phyloP scores from a whole-genome alignment of 345 rosid species.

The Pugionium dolabratum region DNA sequence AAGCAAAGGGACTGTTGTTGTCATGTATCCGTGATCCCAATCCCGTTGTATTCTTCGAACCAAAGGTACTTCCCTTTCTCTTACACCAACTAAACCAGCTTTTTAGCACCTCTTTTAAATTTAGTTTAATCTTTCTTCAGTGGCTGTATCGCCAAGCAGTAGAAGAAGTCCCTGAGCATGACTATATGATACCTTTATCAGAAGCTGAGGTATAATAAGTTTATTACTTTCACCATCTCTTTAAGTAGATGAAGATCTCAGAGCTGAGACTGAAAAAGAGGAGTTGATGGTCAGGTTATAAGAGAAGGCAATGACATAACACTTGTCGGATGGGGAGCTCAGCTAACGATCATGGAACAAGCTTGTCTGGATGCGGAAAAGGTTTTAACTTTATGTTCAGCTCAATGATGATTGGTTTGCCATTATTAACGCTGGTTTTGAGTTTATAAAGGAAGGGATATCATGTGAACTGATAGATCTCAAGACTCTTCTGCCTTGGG shows the following conservation, averaged over 20 bases:
- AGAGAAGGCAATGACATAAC: constrained; percentile 86
- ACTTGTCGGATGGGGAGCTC: constrained; percentile 96
- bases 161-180: constrained; percentile 87
- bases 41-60: constrained; percentile 87
- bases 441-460: constrained; percentile 67
- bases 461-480: constrained; percentile 89
- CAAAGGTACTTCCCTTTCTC: constrained; percentile 55
- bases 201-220: constrained; percentile 69
- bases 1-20: constrained; percentile 86
- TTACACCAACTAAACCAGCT: constrained; percentile 9
- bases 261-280: constrained; percentile 20
- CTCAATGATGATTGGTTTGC: neutral
- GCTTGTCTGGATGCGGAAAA: constrained; percentile 81
- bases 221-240: neutral
- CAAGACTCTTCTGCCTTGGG: constrained; percentile 88
- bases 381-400: constrained; percentile 37
- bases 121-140: constrained; percentile 39
- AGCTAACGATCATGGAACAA: constrained; percentile 79
- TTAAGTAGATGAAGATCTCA: constrained; percentile 6
- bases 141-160: constrained; percentile 90
- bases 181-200: constrained; percentile 85
- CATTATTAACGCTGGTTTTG: neutral
- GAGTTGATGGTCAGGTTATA: constrained; percentile 56
- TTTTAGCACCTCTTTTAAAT: neutral
- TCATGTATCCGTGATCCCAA: constrained; percentile 82